phyloP scores from a whole-genome alignment of 208 protist genomes.

The Trypanosoma melophagium region DNA sequence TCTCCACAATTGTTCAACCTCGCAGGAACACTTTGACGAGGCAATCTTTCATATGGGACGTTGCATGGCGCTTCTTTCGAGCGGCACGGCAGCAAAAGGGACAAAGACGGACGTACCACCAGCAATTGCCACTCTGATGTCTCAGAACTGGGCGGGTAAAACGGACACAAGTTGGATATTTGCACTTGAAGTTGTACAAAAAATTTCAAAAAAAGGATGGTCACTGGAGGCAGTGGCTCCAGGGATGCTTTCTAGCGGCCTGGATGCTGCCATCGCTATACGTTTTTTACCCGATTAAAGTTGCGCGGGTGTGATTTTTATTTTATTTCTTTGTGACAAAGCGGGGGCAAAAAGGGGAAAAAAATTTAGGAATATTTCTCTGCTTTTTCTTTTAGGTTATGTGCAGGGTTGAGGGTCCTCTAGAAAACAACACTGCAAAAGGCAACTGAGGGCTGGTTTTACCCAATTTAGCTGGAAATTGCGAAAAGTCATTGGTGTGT shows the following conservation, averaged over 20 bases:
- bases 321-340: not conserved
- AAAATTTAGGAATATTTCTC: too few relatives aligned
- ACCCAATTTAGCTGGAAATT: too few relatives aligned
- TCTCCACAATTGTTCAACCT: conserved; percentile 2
- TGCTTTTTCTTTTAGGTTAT: too few relatives aligned
- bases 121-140: not conserved
- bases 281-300: not conserved
- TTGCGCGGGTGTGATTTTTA: too few relatives aligned
- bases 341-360: too few relatives aligned
- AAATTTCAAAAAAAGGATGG: not conserved
- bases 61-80: conserved; percentile 5
- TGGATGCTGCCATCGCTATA: not conserved
- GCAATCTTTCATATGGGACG: conserved; percentile 7
- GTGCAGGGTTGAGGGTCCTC: too few relatives aligned
- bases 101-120: not conserved
- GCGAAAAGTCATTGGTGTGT: too few relatives aligned
- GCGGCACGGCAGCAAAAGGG: not conserved
- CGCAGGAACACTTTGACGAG: conserved; percentile 17
- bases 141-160: not conserved
- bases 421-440: too few relatives aligned
- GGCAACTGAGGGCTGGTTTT: too few relatives aligned
- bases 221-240: not conserved
- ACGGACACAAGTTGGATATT: not conserved
- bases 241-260: not conserved
- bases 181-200: not conserved